Base-by-base conservation (phyloP, 768 basidiomycete species). In the Clathrus columnatus region DNA sequence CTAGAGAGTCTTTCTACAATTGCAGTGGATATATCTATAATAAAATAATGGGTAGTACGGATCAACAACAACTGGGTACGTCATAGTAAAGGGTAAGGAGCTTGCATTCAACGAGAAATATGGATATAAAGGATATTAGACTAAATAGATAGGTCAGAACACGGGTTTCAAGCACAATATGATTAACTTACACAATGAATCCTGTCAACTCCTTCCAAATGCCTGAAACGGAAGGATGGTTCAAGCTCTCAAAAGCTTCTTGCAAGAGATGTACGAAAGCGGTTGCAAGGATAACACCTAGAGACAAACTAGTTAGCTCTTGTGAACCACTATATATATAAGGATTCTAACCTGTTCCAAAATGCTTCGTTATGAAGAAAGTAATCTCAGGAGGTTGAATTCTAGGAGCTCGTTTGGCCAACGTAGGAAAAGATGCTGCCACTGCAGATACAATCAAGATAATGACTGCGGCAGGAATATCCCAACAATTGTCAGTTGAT, bases 301-400 rank as follows among this genome's bases (percentile, higher is more conserved):
- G 16, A 32, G 7, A 56, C 11, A 50, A 29, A 46, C 17, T 26
- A 20, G 18, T 20, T 30, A 7, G 29, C 29, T 6, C 6, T 47
- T 18, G 46, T 5, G 11, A 6, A 11, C 21, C 1, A 27, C 20
- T 10, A 27, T 17, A 26, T 24, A 44, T 6, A 10, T 36, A 20
- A 28, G 27, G 36, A 23, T 28, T 7, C 54, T 20, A 42, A 80
- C 83, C 81, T 14, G 89, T 91, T 30, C 89, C 89, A 61, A 91
- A 90, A 64, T 91, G 89, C 62, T 90, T 91, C 36, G 85, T 87
- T n/a, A 88, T 73, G 67, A 91, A 91, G 65, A 91, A 91, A 17
- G 84, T 62, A 16, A 86, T 70, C 21, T 75, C 75, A 1, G 86
- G 87, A 61, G 88, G 82, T 51, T 75, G 75, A 20, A 89, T 61